Evolutionary conservation across 1,284 basidiomycete genomes (phyloP), one percentile per base, ranked within the genome.

Genomic region (Tilletia setariae): DNA sequence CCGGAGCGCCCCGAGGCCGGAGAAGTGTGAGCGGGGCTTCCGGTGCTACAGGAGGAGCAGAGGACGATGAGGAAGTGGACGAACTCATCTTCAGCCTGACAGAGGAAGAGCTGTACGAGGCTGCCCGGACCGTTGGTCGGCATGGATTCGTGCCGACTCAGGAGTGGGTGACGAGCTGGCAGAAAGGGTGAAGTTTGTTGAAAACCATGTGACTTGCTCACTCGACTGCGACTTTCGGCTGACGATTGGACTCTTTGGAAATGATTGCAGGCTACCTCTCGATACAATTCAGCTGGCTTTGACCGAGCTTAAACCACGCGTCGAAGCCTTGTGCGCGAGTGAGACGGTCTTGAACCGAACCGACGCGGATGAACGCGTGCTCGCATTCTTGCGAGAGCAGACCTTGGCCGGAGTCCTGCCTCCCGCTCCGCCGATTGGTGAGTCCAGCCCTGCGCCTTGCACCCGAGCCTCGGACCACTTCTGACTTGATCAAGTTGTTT

Each of bases 111-210:
- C 70, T 72, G 19, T 59, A 46, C 23, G 64, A 61, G 44, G 71
- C 71, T 3, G 73, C 71, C 8, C 64, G 68, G 25, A 70, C 72
- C 13, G 70, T 82, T n/a, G 79, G 78, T 13, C 74, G 73, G 49
- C 40, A 73, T 44, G 78, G 74, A 0, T 82, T 82, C 62, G 68
- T 74, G 0, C 75, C 80, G 1, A 80, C 74, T 1, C 69, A 78
- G 47, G 73, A 49, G 4, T 82, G 80, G 80, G 74, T 79, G 2
- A 66, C 68, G 1, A 70, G 73, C 2, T 82, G 80, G 80, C 68
- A 70, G 28, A 56, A 65, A n/a, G 69, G 70, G 63, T 65, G 67
- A 65, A 63, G 47, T 16, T 7, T n/a, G n/a, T n/a, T n/a, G n/a
- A n/a, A n/a, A n/a, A n/a, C n/a, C n/a, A n/a, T n/a, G n/a, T n/a